Percentiles rank a stretch among this genome's conserved stretches.
Evolutionary conservation across 257 asterid species (phyloP).

Genomic region (Penstemon eatonii): DNA sequence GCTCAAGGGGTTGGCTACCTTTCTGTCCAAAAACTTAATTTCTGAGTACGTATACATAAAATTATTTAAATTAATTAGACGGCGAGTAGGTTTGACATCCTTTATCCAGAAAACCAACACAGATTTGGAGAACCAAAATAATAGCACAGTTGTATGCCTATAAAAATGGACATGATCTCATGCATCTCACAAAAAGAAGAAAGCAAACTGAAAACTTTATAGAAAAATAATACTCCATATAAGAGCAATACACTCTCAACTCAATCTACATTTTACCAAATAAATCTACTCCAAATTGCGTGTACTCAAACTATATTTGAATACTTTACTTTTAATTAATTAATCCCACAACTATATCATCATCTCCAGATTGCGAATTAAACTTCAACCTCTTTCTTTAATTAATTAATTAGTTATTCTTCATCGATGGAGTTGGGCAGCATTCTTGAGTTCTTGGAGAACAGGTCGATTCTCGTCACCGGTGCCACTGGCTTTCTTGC

Average conservation of each 20-base stretch:
- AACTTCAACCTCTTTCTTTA: neutral
- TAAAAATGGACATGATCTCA: no score
- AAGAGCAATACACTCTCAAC: no score
- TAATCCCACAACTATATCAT: neutral
- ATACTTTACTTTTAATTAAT: neutral
- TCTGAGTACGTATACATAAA: no score
- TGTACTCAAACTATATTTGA: neutral
- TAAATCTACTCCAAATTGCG: neutral
- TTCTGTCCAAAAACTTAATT: no score
- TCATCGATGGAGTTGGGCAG: conserved; percentile 33
- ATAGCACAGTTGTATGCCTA: no score
- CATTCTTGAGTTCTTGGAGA: conserved; percentile 29
- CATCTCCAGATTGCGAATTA: neutral
- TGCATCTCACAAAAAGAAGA: no score
- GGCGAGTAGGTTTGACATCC: conserved; percentile 19
- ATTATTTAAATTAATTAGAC: no score
- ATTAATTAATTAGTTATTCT: neutral
- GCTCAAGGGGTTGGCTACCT: no score
- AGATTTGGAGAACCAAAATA: conserved; percentile 11
- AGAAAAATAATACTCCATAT: no score
- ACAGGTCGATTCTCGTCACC: conserved; percentile 34
- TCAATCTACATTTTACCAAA: no score
- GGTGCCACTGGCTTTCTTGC: conserved; percentile 42
- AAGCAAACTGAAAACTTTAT: no score
- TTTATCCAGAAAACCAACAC: conserved; percentile 17